Evolutionary conservation across 805 yeast species (phyloP), one percentile per base, ranked within the genome.

Genomic region (Metschnikowia shivogae): DNA sequence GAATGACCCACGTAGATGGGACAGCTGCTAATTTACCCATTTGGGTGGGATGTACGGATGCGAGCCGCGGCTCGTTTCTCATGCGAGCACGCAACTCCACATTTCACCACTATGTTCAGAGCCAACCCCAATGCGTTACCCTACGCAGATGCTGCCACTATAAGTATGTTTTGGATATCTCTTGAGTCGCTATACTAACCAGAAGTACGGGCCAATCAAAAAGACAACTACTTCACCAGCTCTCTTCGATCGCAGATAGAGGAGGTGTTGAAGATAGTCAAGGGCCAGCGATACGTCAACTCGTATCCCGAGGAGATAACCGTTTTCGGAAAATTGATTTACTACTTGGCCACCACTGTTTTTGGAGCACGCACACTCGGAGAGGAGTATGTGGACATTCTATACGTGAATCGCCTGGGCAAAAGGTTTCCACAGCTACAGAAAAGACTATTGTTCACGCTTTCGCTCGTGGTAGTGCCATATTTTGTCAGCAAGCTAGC

Each of bases 331-430:
- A 81, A 82, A 42, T 61, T 82, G 1, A 36, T 83, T 0, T 92
- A 92, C 59, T 68, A 88, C n/a, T 62, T 75, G 2, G 65, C 87
- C 19, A 92, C 97, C 0, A 90, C 97, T 0, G 65, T 85, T 11
- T 47, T 78, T 5, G 92, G 92, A 0, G 78, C 86, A 1, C 73
- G 92, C 43, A 92, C 98, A 0, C 66, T 93, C 24, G 99, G 99
- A 1, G 98, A 92, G 60, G 97, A 92, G 64, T 92, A 92, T 63
- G 89, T 89, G 11, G 96, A 92, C 62, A 65, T 88, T 44, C 64
- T 80, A 6, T 84, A 86, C 57, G 88, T 85, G 6, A 69, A 67
- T 33, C 66, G 77, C 41, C 61, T 63, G 30, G 87, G 89, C 0
- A 71, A 55, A 14, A 57, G 66, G 34, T 61, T 84, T 5, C 84